Evolutionary conservation across 352 stramenopile species (phyloP), one percentile per base, ranked within the genome.

Genomic region (Aphanomyces astaci): DNA sequence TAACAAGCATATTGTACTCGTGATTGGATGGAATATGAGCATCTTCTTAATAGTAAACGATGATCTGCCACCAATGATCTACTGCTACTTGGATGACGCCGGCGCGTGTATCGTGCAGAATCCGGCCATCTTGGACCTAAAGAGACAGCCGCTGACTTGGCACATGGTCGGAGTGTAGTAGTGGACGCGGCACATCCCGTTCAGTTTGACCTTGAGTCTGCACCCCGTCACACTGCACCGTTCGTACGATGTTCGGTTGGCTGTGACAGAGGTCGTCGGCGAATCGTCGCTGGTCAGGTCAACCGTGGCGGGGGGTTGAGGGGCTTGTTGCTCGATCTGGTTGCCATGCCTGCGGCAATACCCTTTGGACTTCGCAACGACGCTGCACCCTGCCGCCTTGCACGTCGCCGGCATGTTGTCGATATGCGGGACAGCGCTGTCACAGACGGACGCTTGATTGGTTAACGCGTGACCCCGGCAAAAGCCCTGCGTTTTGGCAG

Each of bases 401-500:
- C 51, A 59, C 25, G 33, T 5, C 0, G n/a, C n/a, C n/a, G n/a
- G n/a, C n/a, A n/a, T n/a, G n/a, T n/a, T n/a, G n/a, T n/a, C n/a
- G n/a, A n/a, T n/a, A n/a, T n/a, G n/a, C n/a, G n/a, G n/a, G n/a
- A n/a, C n/a, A n/a, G n/a, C n/a, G n/a, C n/a, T n/a, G n/a, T n/a
- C n/a, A n/a, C n/a, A n/a, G n/a, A n/a, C n/a, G n/a, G n/a, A n/a
- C n/a, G n/a, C n/a, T n/a, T n/a, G n/a, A n/a, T n/a, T n/a, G n/a
- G n/a, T n/a, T n/a, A n/a, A n/a, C n/a, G n/a, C 22, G 25, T 55
- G 48, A 24, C 48, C 17, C 19, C 9, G 9, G 48, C 48, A 55
- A 55, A 55, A 55, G 48, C 48, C 48, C 25, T 55, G 51, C 22
- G 24, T 59, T n/a, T 59, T 59, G 17, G 51, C 51, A 40, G 51